A percentile compares a stretch with the other conserved stretches of the same genome.
phyloP scores from a whole-genome alignment of 345 rosid genomes.

The Citrus sp. region DNA sequence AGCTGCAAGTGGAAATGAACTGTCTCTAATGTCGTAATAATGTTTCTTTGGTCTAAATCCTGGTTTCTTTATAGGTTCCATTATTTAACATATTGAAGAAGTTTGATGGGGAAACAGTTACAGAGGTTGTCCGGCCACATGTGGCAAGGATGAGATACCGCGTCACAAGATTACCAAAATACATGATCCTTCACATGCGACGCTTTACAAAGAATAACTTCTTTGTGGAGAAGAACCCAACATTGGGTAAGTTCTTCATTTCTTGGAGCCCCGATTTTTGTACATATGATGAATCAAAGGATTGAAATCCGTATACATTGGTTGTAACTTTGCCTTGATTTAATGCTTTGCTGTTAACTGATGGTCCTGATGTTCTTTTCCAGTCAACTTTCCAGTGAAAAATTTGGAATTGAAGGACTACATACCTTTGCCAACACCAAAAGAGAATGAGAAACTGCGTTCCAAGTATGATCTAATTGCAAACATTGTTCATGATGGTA shows the following conservation, averaged over 20 bases:
- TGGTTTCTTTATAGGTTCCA: slow-evolving; percentile 60
- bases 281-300: not conserved
- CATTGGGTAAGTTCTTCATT: slow-evolving; percentile 54
- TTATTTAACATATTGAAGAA: slow-evolving; percentile 85
- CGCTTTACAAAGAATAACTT: slow-evolving; percentile 92
- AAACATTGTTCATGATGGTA: slow-evolving; percentile 94
- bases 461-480: slow-evolving; percentile 92
- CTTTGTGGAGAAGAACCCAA: slow-evolving; percentile 94
- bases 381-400: slow-evolving; percentile 98
- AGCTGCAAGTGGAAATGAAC: not conserved
- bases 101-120: slow-evolving; percentile 87
- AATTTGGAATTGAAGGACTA: slow-evolving; percentile 87
- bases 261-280: not conserved
- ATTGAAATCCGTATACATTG: too few relatives aligned
- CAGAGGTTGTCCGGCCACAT: slow-evolving; percentile 88
- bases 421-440: slow-evolving; percentile 75
- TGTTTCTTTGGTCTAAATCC: not conserved
- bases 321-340: not conserved
- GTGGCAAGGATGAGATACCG: slow-evolving; percentile 83
- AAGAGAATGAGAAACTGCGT: slow-evolving; percentile 53
- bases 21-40: not conserved
- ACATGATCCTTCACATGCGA: slow-evolving; percentile 87
- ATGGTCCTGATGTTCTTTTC: slow-evolving; percentile 13
- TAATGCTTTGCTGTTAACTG: not conserved
- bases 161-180: slow-evolving; percentile 69